phyloP scores from a whole-genome alignment of 192 early-diverging fungal genomes.

The Coemansia asiatica region DNA sequence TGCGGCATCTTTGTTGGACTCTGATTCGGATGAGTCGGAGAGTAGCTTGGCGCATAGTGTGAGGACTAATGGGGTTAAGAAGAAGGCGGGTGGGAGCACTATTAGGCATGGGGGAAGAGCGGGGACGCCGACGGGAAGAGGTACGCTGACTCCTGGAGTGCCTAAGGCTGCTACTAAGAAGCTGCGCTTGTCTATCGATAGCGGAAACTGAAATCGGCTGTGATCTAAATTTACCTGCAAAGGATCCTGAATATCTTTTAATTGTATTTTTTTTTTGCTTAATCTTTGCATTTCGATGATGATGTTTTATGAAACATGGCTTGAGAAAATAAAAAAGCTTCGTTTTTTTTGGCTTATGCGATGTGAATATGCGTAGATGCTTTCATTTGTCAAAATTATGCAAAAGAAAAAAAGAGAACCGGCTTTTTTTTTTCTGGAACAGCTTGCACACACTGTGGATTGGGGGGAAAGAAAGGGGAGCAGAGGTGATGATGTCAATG shows the following conservation, averaged over 20 bases:
- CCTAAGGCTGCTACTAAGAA: conserved; percentile 32
- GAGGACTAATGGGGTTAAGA: neutral
- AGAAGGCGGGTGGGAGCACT: conserved; percentile 30
- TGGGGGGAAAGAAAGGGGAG: neutral
- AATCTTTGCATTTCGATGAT: too few relatives aligned
- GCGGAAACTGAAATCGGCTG: conserved; percentile 8
- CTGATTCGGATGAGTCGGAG: conserved; percentile 42
- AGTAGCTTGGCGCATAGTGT: conserved; percentile 1
- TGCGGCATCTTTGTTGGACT: conserved; percentile 47
- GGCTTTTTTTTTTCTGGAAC: neutral
- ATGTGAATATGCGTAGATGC: neutral
- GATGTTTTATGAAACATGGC: too few relatives aligned
- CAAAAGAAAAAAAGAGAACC: neutral
- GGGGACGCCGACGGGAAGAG: conserved; percentile 18
- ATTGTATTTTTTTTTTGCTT: neutral
- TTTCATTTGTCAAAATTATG: conserved; percentile 1
- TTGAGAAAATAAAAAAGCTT: too few relatives aligned
- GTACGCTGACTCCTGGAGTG: conserved; percentile 27
- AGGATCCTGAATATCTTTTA: neutral
- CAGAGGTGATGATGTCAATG: conserved; percentile 1
- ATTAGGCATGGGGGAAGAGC: conserved; percentile 37
- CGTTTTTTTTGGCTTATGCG: too few relatives aligned
- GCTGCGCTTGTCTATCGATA: conserved; percentile 43
- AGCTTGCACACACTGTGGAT: neutral
- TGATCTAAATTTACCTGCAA: too few relatives aligned